phyloP scores from a whole-genome alignment of 768 basidiomycete species.

The Leccinum subtestaceum region DNA sequence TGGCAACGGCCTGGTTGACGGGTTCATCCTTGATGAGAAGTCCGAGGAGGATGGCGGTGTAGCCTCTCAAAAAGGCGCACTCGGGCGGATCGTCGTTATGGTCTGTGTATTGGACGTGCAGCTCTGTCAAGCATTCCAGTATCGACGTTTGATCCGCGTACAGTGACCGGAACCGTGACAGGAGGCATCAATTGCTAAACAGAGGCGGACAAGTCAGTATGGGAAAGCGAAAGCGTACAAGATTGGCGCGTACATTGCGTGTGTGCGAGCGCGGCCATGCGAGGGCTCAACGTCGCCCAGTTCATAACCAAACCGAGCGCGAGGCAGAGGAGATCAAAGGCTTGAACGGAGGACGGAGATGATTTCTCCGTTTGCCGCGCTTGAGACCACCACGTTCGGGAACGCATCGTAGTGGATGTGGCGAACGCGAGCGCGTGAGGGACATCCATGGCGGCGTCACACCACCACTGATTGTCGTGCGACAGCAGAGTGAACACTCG shows the following conservation, averaged over 20 bases:
- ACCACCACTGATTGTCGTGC: constrained; percentile 60
- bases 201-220: not conserved
- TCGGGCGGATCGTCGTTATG: constrained; percentile 30
- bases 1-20: constrained; percentile 32
- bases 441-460: constrained; percentile 44
- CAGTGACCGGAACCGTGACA: constrained; percentile 54
- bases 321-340: constrained; percentile 72
- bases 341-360: constrained; percentile 31
- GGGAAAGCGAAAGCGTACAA: not conserved
- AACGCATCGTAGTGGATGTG: constrained; percentile 45
- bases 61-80: constrained; percentile 60
- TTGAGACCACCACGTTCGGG: constrained; percentile 31
- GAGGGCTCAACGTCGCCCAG: constrained; percentile 58
- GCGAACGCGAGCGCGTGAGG: constrained; percentile 46
- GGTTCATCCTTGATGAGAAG: constrained; percentile 38
- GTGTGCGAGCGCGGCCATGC: constrained; percentile 45
- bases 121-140: constrained; percentile 46
- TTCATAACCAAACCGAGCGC: constrained; percentile 75
- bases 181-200: constrained; percentile 46
- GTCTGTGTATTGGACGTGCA: constrained; percentile 45
- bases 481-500: constrained; percentile 72
- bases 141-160: constrained; percentile 40
- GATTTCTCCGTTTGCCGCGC: not conserved
- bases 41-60: constrained; percentile 73
- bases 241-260: constrained; percentile 45